Evolutionary conservation across 192 early-diverging fungal genomes (phyloP), one percentile per base, ranked within the genome.

Genomic region (Coemansia sp.): DNA sequence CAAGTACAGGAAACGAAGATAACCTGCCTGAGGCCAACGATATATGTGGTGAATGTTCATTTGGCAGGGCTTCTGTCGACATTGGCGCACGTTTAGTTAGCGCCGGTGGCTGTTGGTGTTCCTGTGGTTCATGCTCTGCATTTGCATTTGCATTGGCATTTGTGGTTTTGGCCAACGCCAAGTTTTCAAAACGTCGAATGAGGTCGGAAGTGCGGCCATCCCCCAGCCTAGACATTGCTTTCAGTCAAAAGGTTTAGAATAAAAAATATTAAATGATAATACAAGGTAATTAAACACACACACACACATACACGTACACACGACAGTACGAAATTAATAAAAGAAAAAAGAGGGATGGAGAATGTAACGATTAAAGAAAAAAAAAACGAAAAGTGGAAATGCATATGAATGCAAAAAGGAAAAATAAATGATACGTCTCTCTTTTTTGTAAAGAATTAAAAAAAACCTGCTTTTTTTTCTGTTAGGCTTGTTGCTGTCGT

Each of bases 141-240:
- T 60, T 33, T 11, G 60, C 9, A 2, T 14, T 28, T 32, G 5
- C 35, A 38, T 11, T 34, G 7, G 28, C 2, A 8, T 34, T 52
- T 18, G 51, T 48, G 14, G 18, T 48, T 38, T 75, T 75, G 9
- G 68, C 71, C 28, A 73, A 60, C 11, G 74, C 70, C 68, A 81
- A 35, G 60, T 41, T 70, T 38, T 81, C 74, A 59, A 81, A 76
- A 58, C 74, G 68, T 48, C 71, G 70, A 62, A 75, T 75, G 67
- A 81, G 79, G 64, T 81, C 74, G 18, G 70, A 72, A 8, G 74
- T 76, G 18, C 74, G 70, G 37, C 79, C 70, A 51, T 61, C 70
- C 36, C 64, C 37, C 37, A 61, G 15, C 63, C 64, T 59, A 45
- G 70, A 51, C 71, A 67, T 66, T 63, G 59, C 28, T 17, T 28